Base-by-base conservation (phyloP, 208 protist species). In the Vickermania spadyakhi region DNA sequence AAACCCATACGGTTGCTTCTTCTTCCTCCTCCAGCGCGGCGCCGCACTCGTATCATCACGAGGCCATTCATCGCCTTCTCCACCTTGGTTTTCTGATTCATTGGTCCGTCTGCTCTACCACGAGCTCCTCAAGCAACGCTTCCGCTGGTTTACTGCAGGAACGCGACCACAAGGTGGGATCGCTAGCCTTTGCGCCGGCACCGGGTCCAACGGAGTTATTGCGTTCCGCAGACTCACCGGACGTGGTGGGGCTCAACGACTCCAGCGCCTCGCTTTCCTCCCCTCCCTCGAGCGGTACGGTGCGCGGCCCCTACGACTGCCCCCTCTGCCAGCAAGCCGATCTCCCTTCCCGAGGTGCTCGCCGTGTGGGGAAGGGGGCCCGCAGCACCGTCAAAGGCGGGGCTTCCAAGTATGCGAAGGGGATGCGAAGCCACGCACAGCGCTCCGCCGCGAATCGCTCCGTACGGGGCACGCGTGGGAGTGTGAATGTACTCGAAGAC, bases 1-100 rank as follows among this genome's bases (percentile, higher is more conserved):
- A n/a, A n/a, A n/a, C n/a, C n/a, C n/a, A n/a, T n/a, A n/a, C n/a
- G n/a, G n/a, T n/a, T n/a, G n/a, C n/a, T n/a, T n/a, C n/a, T 58
- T 58, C n/a, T 61, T 13, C 23, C 13, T 61, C 2, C 51, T 13
- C 27, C 23, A 26, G 41, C 29, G 4, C 29, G 45, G 30, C 36
- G 29, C 58, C 36, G 21, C 21, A 64, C 31, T 11, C 23, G 22
- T 51, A 61, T 4, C 55, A 68, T 28, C 63, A 68, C 54, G 2
- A 31, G 36, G 51, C 51, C 2, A 27, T 62, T 18, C 63, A 68
- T 49, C 63, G 63, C 13, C 52, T 45, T n/a, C 55, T 62, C 2
- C 5, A 56, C 4, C 42, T 68, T 25, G 55, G 63, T n/a, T 68
- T 53, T 53, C 18, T 22, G 2, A n/a, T 68, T 3, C 63, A 31